These are phyloP conservation scores for Physaria fendleri DNA, from an alignment of 345 rosid genomes.

Conservation along the genomic window DNA sequence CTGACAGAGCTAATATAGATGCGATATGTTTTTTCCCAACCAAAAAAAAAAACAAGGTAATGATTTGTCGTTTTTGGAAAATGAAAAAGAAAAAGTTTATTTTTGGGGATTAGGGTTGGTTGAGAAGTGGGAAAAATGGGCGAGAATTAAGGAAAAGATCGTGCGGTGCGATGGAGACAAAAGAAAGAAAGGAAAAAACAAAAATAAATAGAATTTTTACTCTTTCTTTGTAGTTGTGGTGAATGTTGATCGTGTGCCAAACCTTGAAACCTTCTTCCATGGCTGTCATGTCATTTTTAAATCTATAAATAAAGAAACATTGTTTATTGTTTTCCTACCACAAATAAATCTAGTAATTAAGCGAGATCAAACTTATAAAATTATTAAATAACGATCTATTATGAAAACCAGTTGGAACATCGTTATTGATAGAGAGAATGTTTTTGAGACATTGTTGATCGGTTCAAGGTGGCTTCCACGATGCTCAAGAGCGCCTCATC, in stretches of 20 bases:
- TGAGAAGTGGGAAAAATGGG: conserved; percentile 23
- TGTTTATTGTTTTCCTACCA: too few relatives aligned
- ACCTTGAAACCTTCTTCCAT: conserved; percentile 53
- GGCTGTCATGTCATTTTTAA: conserved; percentile 28
- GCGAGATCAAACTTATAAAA: too few relatives aligned
- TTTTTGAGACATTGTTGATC: too few relatives aligned
- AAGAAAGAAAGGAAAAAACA: too few relatives aligned
- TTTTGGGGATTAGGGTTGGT: conserved; percentile 22
- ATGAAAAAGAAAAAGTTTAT: background rate
- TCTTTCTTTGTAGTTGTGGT: background rate
- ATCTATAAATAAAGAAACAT: background rate
- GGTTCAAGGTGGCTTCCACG: too few relatives aligned
- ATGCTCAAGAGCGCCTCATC: too few relatives aligned
- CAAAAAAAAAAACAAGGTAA: background rate
- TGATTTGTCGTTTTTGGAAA: background rate
- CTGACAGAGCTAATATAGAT: conserved; percentile 18
- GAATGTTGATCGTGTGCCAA: conserved; percentile 20
- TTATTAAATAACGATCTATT: too few relatives aligned
- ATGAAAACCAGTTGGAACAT: too few relatives aligned
- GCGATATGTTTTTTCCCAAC: too few relatives aligned
- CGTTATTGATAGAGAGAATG: too few relatives aligned
- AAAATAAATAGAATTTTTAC: too few relatives aligned
- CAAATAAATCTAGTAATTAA: too few relatives aligned
- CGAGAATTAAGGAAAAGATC: conserved; percentile 23
- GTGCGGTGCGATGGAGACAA: conserved; percentile 27